Evolutionary conservation across 306 rosid species (phyloP), one percentile per base, ranked within the genome.

Genomic region (Leucaena leucocephala): DNA sequence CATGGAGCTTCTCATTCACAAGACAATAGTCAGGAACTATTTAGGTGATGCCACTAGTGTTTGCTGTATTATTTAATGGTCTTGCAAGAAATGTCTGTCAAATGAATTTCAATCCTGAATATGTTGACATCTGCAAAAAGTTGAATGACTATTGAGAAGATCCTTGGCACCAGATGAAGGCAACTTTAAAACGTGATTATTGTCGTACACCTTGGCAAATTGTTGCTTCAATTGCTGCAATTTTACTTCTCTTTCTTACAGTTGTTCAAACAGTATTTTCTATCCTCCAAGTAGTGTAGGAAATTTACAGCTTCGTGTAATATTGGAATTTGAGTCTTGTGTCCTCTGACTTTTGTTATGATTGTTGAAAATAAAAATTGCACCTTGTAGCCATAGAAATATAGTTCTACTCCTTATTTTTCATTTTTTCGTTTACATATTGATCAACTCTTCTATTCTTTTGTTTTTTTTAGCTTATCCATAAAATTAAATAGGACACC

Each of bases 1-100:
- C 72, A 1, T 72, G 6, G 83, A 50, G 8, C 27, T 84, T n/a
- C 80, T 86, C 13, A 81, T 75, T 0, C 49, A 65, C 2, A 50
- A 19, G 5, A 13, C 11, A 42, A 63, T 73, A 50, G 36, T 68
- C 0, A 1, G 8, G 42, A 45, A 73, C 36, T 7, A 33, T 68
- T 6, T 63, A 50, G 46, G 82, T 0, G 74, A 80, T 54, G 49
- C 45, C 44, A 16, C 35, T 7, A 80, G 36, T 3, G 72, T 54
- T 7, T n/a, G 74, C 74, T 7, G 8, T 21, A 4, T 46, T 58
- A 3, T 15, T 78, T 6, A 58, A 62, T 19, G 14, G 66, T 45
- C 71, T 77, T 17, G 19, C 14, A 15, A 19, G 4, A 45, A 22
- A 46, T 46, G 0, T 55, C n/a, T n/a, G 8, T 7, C 54, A 11